Conservation (phyloP, 208 protist species). For the Acanthamoeba healyi region DNA sequence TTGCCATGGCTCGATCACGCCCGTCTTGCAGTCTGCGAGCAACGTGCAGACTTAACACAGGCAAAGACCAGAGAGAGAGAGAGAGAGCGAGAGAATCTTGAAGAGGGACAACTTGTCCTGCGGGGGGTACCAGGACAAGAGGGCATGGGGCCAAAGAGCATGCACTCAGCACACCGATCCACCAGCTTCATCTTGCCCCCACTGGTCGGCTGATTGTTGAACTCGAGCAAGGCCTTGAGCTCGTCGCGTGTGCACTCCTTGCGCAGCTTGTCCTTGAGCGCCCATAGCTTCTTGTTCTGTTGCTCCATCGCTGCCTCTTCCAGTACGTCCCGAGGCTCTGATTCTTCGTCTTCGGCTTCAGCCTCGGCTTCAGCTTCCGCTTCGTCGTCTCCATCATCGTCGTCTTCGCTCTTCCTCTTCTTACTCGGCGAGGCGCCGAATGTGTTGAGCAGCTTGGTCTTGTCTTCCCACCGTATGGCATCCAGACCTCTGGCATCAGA, state of each 20-base stretch:
- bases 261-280: slow-evolving; percentile 35
- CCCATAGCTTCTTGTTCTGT: slow-evolving; percentile 30
- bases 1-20: neutral
- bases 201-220: slow-evolving; percentile 25
- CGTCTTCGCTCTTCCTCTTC: neutral
- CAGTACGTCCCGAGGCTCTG: neutral
- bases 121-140: neutral
- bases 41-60: too few species aligned
- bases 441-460: neutral
- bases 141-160: slow-evolving; percentile 65
- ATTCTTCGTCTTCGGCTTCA: neutral
- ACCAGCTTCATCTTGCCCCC: slow-evolving; percentile 3
- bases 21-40: slow-evolving; percentile 9
- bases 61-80: neutral
- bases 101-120: neutral
- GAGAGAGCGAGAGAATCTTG: neutral
- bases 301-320: slow-evolving; percentile 14
- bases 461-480: slow-evolving; percentile 24
- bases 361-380: neutral
- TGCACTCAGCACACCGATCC: slow-evolving; percentile 36
- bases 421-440: neutral
- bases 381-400: neutral
- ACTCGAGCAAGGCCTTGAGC: slow-evolving; percentile 51
- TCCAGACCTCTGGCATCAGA: neutral
- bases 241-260: neutral